Conservation (phyloP, 1,284 basidiomycete genomes). For the Gastroboletus turbinatus region DNA sequence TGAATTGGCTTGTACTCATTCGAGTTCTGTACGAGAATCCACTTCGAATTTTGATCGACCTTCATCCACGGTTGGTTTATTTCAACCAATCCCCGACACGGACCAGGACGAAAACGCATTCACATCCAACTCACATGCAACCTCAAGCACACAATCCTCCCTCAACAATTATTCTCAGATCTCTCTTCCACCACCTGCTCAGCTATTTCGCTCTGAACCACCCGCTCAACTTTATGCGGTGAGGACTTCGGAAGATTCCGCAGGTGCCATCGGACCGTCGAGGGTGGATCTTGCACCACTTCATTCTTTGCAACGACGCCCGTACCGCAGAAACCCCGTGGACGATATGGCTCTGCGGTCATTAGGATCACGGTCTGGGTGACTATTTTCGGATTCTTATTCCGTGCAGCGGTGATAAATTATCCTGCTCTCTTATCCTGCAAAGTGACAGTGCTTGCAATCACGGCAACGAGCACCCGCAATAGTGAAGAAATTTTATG, state of each 20-base stretch:
- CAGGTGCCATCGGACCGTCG: conserved; percentile 31
- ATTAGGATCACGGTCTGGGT: conserved; percentile 42
- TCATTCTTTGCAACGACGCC: conserved; percentile 51
- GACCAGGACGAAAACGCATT: conserved; percentile 9
- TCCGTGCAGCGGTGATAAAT: conserved; percentile 27
- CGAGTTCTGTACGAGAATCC: conserved; percentile 20
- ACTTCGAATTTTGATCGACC: conserved; percentile 19
- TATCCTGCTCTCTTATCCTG: conserved; percentile 15
- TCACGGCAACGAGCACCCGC: conserved; percentile 7
- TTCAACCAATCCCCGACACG: conserved; percentile 12
- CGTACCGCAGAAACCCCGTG: conserved; percentile 58
- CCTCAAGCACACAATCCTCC: conserved; percentile 4
- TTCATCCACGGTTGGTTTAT: conserved; percentile 16
- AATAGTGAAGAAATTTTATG: conserved; percentile 5
- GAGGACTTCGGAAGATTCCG: conserved; percentile 23
- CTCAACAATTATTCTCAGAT: conserved; percentile 23
- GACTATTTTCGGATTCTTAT: conserved; percentile 29
- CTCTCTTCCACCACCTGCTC: conserved; percentile 34
- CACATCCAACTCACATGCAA: conserved; percentile 11
- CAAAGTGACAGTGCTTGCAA: conserved; percentile 14
- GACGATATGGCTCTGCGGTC: conserved; percentile 61
- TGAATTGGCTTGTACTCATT: conserved; percentile 19
- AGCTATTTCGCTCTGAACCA: conserved; percentile 31
- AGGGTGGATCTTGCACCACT: conserved; percentile 55
- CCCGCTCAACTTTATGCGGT: conserved; percentile 35